Evolutionary conservation across 2,329 filamentous ascomycete species (phyloP).

Genomic region (Aureobasidium melanogenum): DNA sequence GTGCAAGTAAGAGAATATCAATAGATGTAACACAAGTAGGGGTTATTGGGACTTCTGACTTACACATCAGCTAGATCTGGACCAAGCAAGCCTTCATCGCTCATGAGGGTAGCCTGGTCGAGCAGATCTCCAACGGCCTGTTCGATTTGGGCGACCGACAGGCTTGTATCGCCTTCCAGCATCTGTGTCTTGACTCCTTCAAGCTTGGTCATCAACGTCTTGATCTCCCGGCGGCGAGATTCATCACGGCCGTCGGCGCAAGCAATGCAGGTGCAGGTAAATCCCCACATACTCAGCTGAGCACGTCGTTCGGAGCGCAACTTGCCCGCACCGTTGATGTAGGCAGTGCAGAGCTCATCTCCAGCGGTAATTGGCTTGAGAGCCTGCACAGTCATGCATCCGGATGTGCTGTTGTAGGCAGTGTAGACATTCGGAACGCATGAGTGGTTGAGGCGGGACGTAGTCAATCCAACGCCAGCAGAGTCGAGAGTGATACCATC

Average conservation of each 20-base stretch:
- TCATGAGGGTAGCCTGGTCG: conserved; percentile 15
- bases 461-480: conserved; percentile 3
- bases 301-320: conserved; percentile 10
- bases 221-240: background rate
- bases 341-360: conserved; percentile 20
- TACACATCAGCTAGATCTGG: conserved; percentile 7
- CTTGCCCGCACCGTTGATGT: conserved; percentile 14
- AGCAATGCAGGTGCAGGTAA: conserved; percentile 21
- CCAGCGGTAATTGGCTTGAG: conserved; percentile 20
- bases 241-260: conserved; percentile 17
- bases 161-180: background rate
- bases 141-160: background rate
- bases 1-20: background rate
- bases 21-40: background rate
- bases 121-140: conserved; percentile 10
- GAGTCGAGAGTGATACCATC: background rate
- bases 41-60: background rate
- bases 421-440: conserved; percentile 15
- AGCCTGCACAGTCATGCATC: conserved; percentile 18
- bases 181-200: background rate
- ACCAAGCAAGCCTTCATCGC: conserved; percentile 16
- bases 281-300: conserved; percentile 19
- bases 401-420: conserved; percentile 9
- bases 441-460: conserved; percentile 14
- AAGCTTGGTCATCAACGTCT: background rate